A percentile compares a stretch with the other conserved stretches of the same genome.
Conservation (phyloP, 2,329 filamentous ascomycete genomes). For the Cadophora malorum region DNA sequence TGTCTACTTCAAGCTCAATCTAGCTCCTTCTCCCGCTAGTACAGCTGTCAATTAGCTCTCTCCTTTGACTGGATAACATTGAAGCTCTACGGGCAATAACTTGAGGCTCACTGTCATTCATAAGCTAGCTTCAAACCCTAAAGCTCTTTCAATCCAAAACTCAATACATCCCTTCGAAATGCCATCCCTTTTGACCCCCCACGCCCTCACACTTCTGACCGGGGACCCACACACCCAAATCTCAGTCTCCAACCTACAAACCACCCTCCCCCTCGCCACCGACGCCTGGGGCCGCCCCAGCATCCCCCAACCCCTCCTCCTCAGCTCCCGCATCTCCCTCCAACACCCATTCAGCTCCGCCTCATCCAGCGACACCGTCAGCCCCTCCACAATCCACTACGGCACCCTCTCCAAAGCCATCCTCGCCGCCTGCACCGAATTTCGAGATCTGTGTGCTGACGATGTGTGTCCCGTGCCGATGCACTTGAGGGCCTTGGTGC, state of each 20-base stretch:
- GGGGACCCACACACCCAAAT: conserved; percentile 60
- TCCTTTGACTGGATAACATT: not conserved
- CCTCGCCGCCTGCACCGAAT: conserved; percentile 48
- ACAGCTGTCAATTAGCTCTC: not conserved
- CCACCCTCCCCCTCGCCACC: conserved; percentile 49
- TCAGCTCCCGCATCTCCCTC: conserved; percentile 67
- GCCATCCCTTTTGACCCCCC: conserved; percentile 26
- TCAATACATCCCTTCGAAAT: not conserved
- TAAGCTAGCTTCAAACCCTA: not conserved
- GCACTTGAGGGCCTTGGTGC: conserved; percentile 25
- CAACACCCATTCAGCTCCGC: conserved; percentile 58
- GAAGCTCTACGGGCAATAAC: not conserved
- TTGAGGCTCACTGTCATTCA: not conserved
- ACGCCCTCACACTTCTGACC: conserved; percentile 25
- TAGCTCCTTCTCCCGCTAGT: not conserved
- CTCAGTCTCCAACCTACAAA: conserved; percentile 66
- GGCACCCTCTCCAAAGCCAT: conserved; percentile 73
- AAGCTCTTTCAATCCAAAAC: not conserved
- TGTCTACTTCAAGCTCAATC: not conserved
- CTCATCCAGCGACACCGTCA: conserved; percentile 64
- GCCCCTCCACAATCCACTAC: conserved; percentile 77
- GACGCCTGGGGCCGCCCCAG: conserved; percentile 64
- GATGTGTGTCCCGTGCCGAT: conserved; percentile 20
- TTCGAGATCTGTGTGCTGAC: conserved; percentile 23
- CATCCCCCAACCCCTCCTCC: conserved; percentile 63